Percentiles rank a stretch among this genome's conserved stretches.
These are phyloP conservation scores for Ascochyta lentis DNA, from an alignment of 2,329 filamentous ascomycete genomes.

Conservation along the genomic window DNA sequence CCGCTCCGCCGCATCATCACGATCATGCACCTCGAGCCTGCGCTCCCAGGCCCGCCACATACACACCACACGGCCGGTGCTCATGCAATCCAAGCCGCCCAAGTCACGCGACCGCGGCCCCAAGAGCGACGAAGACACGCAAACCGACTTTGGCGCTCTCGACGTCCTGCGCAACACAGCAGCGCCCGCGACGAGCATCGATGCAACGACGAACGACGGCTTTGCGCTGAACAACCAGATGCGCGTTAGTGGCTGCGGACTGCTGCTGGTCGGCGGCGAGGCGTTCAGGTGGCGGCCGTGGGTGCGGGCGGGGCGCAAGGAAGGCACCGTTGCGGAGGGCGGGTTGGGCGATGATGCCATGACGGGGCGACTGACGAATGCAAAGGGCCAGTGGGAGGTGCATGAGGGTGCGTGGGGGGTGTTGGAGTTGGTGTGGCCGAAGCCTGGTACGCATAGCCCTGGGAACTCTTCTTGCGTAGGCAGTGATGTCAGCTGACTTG, in stretches of 20 bases:
- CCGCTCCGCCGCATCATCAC: slow-evolving; percentile 1
- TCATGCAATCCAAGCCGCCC: slow-evolving; percentile 45
- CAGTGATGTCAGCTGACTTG: slow-evolving; percentile 20
- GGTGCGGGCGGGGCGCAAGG: slow-evolving; percentile 54
- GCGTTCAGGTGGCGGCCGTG: slow-evolving; percentile 90
- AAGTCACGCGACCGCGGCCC: slow-evolving; percentile 66
- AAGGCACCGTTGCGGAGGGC: slow-evolving; percentile 42
- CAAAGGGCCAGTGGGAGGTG: slow-evolving; percentile 82
- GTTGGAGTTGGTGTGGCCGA: slow-evolving; percentile 81
- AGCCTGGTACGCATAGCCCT: slow-evolving; percentile 72
- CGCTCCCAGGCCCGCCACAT: slow-evolving; percentile 19
- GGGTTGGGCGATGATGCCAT: slow-evolving; percentile 40
- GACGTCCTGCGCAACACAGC: slow-evolving; percentile 81
- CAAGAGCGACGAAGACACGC: slow-evolving; percentile 65
- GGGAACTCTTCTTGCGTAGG: background rate
- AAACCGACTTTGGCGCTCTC: slow-evolving; percentile 75
- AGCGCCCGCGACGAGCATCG: slow-evolving; percentile 80
- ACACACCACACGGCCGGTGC: slow-evolving; percentile 25
- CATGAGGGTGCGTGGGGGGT: slow-evolving; percentile 74
- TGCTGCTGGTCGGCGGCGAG: slow-evolving; percentile 83
- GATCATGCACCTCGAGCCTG: background rate
- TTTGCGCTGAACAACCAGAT: slow-evolving; percentile 87
- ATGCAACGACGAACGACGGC: slow-evolving; percentile 80
- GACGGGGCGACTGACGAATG: slow-evolving; percentile 67
- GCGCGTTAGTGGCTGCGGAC: slow-evolving; percentile 71